phyloP scores from a whole-genome alignment of 2,329 filamentous ascomycete genomes.

The Nectriaceae sp. region DNA sequence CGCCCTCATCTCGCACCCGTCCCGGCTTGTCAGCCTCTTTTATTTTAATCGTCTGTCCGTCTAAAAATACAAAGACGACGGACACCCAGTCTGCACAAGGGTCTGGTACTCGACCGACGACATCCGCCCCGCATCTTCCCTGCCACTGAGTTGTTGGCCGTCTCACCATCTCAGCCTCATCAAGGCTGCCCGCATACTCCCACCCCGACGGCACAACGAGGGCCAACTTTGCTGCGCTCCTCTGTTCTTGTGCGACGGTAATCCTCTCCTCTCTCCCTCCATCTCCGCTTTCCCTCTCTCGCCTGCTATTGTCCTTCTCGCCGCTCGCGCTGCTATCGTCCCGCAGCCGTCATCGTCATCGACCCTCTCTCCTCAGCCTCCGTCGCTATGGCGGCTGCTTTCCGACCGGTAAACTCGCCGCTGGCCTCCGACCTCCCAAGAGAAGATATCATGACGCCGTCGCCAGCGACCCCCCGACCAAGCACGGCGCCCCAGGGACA shows the following conservation, averaged over 20 bases:
- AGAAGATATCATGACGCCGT: conserved; percentile 41
- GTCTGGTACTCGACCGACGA: conserved; percentile 23
- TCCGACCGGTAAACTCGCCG: conserved; percentile 50
- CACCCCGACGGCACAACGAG: conserved; percentile 16
- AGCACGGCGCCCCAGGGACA: conserved; percentile 37
- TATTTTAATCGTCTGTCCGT: neutral
- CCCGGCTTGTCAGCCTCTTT: neutral
- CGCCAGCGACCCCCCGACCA: conserved; percentile 37
- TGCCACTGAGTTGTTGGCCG: conserved; percentile 19
- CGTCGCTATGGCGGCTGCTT: conserved; percentile 49
- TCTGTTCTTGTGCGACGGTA: conserved; percentile 22
- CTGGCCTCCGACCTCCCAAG: conserved; percentile 34
- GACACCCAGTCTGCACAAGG: too few relatives aligned
- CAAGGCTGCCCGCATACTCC: conserved; percentile 17
- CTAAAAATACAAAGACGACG: too few relatives aligned
- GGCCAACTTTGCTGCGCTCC: conserved; percentile 16
- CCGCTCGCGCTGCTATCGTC: conserved; percentile 1
- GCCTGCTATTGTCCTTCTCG: conserved; percentile 6
- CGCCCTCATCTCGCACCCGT: conserved; percentile 8
- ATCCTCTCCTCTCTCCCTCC: conserved; percentile 10
- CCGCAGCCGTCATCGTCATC: conserved; percentile 14
- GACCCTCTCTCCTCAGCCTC: conserved; percentile 11
- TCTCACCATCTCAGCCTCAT: conserved; percentile 30
- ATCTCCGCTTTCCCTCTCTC: conserved; percentile 10
- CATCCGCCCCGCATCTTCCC: conserved; percentile 20